phyloP scores from a whole-genome alignment of 164 flowering plant species.

The Tinospora cordifolia region DNA sequence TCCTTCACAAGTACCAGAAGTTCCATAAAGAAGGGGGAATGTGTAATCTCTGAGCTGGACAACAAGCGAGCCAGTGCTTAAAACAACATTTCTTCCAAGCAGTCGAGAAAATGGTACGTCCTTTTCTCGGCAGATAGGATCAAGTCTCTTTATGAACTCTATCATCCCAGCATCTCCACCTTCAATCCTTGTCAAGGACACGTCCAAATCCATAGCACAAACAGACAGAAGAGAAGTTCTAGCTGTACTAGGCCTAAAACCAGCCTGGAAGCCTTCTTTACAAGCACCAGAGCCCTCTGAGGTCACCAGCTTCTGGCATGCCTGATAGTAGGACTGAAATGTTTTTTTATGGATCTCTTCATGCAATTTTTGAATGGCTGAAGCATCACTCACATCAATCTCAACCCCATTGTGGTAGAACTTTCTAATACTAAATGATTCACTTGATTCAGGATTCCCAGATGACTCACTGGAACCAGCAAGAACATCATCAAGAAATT shows the following conservation, averaged over 20 bases:
- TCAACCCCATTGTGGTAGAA: conserved; percentile 49
- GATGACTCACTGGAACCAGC: conserved; percentile 31
- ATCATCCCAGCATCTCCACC: conserved; percentile 94
- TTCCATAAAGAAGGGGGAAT: conserved; percentile 65
- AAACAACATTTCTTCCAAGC: conserved; percentile 62
- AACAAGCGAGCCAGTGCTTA: conserved; percentile 60
- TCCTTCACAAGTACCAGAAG: conserved; percentile 85
- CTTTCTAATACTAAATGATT: conserved; percentile 35
- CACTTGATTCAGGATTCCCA: conserved; percentile 43
- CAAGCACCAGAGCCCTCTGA: conserved; percentile 95
- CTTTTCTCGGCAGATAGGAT: conserved; percentile 58
- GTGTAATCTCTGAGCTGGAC: conserved; percentile 74
- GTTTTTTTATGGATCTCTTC: conserved; percentile 73
- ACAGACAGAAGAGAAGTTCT: conserved; percentile 79
- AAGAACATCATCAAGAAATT: conserved; percentile 65
- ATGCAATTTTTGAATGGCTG: conserved; percentile 40
- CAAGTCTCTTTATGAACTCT: conserved; percentile 74
- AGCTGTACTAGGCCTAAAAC: conserved; percentile 66
- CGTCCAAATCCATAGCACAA: conserved; percentile 64
- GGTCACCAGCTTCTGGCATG: conserved; percentile 55
- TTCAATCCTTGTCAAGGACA: conserved; percentile 68
- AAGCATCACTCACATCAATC: conserved; percentile 59
- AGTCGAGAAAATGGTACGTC: conserved; percentile 82
- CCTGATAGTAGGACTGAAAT: conserved; percentile 75
- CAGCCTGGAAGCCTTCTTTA: conserved; percentile 76